A percentile compares a stretch with the other conserved stretches of the same genome.
Evolutionary conservation across 2,329 filamentous ascomycete genomes (phyloP).

Genomic region (Teratosphaeria zuluensis): DNA sequence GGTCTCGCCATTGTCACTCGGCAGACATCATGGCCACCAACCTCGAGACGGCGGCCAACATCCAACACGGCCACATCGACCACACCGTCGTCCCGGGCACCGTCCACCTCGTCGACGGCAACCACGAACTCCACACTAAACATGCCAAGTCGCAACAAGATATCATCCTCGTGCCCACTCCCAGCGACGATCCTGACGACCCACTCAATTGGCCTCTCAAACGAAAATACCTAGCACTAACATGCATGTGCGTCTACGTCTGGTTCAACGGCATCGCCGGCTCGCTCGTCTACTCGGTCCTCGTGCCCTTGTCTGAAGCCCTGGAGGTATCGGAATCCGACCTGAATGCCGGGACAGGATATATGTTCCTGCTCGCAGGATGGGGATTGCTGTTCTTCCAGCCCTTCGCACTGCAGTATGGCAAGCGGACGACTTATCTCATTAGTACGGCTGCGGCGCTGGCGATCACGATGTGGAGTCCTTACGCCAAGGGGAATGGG

Average conservation of each 20-base stretch:
- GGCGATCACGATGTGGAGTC: constrained; percentile 34
- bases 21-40: constrained; percentile 1
- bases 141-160: constrained; percentile 23
- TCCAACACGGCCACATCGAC: constrained; percentile 10
- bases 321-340: constrained; percentile 36
- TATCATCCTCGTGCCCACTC: constrained; percentile 33
- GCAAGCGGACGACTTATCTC: constrained; percentile 41
- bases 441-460: constrained; percentile 32
- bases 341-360: constrained; percentile 41
- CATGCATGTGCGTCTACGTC: constrained; percentile 37
- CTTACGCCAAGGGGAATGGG: constrained; percentile 35
- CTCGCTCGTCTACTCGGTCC: constrained; percentile 41
- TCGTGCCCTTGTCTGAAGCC: constrained; percentile 39
- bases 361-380: constrained; percentile 13
- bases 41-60: background rate
- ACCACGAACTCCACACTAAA: constrained; percentile 26
- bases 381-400: constrained; percentile 45
- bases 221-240: constrained; percentile 34
- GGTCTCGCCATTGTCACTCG: background rate
- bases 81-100: constrained; percentile 27
- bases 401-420: constrained; percentile 43
- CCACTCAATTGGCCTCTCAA: constrained; percentile 20
- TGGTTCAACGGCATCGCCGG: constrained; percentile 41
- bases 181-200: constrained; percentile 30
- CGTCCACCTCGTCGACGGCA: constrained; percentile 32